These are phyloP conservation scores for Erodium maritimum DNA, from an alignment of 345 rosid species.

Conservation along the genomic window DNA sequence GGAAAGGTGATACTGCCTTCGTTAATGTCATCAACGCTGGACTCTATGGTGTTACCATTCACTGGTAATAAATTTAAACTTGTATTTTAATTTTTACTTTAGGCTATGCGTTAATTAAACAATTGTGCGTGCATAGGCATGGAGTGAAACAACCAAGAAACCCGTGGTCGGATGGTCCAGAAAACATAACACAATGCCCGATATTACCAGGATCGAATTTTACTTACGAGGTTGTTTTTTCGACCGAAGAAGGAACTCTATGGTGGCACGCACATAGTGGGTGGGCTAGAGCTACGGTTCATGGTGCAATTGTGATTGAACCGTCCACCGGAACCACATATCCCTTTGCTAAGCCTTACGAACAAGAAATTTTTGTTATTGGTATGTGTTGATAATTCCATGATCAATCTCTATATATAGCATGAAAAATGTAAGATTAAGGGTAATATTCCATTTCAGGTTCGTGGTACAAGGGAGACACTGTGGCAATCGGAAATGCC, in stretches of 20 bases:
- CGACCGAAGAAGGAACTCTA: too few species aligned
- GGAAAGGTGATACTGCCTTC: not conserved
- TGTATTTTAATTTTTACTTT: too few species aligned
- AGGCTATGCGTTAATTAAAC: too few species aligned
- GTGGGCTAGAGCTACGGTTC: conserved; percentile 25
- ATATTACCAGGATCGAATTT: conserved; percentile 15
- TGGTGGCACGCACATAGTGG: conserved; percentile 29
- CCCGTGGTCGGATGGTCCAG: conserved; percentile 40
- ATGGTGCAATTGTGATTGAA: conserved; percentile 23
- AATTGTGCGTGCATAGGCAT: conserved; percentile 11
- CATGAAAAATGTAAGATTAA: too few species aligned
- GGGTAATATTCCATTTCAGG: not conserved
- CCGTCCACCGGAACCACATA: conserved; percentile 17
- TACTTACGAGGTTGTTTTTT: conserved; percentile 13
- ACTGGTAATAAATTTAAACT: not conserved
- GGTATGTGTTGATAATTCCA: conserved; percentile 7
- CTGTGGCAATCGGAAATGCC: not conserved
- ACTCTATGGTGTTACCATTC: not conserved
- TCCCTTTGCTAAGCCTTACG: conserved; percentile 25
- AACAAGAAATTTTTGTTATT: conserved; percentile 16
- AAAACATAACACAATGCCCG: conserved; percentile 31
- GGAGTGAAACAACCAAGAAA: conserved; percentile 23
- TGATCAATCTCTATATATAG: too few species aligned
- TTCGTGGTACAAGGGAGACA: not conserved
- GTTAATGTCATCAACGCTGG: not conserved